Evolutionary conservation across 352 stramenopile genomes (phyloP).

Genomic region (Globisporangium canariense): DNA sequence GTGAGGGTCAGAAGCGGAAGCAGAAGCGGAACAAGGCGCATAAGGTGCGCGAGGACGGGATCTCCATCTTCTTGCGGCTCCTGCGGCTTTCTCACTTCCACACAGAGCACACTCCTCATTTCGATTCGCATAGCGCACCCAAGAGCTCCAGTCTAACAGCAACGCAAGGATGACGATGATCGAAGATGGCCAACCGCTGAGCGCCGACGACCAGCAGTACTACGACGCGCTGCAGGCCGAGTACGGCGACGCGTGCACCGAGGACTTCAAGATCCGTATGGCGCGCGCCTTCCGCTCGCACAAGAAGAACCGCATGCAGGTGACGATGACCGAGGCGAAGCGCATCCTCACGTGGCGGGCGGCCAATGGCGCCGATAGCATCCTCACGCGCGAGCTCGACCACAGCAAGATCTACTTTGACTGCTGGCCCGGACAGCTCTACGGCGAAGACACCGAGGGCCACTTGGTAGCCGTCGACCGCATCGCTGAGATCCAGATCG

Average conservation of each 20-base stretch:
- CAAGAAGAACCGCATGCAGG: constrained; percentile 69
- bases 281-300: constrained; percentile 54
- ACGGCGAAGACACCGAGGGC: constrained; percentile 69
- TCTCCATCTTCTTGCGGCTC: background rate
- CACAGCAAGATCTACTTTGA: constrained; percentile 60
- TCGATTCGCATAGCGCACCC: background rate
- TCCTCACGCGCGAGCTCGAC: constrained; percentile 51
- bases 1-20: background rate
- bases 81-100: background rate
- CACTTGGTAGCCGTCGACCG: constrained; percentile 71
- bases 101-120: background rate
- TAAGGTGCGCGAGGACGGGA: background rate
- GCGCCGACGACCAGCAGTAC: constrained; percentile 47
- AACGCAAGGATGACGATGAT: constrained; percentile 24
- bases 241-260: constrained; percentile 49
- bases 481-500: constrained; percentile 59
- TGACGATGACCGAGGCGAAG: constrained; percentile 60
- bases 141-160: background rate
- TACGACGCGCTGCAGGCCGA: constrained; percentile 54
- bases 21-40: background rate
- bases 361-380: constrained; percentile 36
- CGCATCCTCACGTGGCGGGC: constrained; percentile 61
- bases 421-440: constrained; percentile 60
- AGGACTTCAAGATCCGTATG: constrained; percentile 62
- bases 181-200: constrained; percentile 49